phyloP scores from a whole-genome alignment of 2,329 filamentous ascomycete genomes.

The Pyricularia pennisetigena region DNA sequence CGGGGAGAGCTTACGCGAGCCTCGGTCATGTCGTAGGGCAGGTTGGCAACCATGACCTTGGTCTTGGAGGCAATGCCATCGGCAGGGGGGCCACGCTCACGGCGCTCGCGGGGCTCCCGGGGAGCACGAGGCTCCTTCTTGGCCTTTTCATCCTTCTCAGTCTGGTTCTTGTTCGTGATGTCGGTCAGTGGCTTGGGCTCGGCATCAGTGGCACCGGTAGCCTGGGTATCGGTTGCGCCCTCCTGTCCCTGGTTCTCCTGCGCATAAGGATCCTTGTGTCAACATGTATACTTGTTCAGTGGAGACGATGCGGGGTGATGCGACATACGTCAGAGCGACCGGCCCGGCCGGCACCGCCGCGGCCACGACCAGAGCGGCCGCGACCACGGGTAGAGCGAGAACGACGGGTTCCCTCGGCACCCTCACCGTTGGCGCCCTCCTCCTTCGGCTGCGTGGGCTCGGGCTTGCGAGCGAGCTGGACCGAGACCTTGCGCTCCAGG shows the following conservation, averaged over 20 bases:
- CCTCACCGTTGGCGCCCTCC: constrained; percentile 69
- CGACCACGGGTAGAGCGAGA: constrained; percentile 54
- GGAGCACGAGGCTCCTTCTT: constrained; percentile 22
- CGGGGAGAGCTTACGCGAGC: constrained; percentile 61
- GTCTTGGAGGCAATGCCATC: constrained; percentile 98
- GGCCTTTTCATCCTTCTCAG: constrained; percentile 51
- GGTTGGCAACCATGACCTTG: constrained; percentile 99
- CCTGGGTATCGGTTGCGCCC: constrained; percentile 30
- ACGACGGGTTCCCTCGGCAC: constrained; percentile 54
- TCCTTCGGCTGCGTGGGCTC: constrained; percentile 44
- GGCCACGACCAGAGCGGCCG: constrained; percentile 56
- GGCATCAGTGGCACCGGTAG: constrained; percentile 33
- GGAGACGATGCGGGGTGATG: background rate
- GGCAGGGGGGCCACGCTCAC: constrained; percentile 88
- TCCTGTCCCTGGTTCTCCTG: constrained; percentile 35
- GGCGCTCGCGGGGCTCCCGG: constrained; percentile 45
- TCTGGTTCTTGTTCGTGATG: constrained; percentile 45
- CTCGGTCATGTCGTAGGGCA: constrained; percentile 95
- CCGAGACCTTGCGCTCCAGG: constrained; percentile 96
- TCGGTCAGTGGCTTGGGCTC: constrained; percentile 53
- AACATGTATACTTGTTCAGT: background rate
- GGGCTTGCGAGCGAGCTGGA: constrained; percentile 96
- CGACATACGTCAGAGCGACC: constrained; percentile 48
- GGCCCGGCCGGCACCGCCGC: constrained; percentile 54
- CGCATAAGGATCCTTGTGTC: constrained; percentile 9